phyloP scores from a whole-genome alignment of 768 basidiomycete species.

The Hypsizygus marmoreus region DNA sequence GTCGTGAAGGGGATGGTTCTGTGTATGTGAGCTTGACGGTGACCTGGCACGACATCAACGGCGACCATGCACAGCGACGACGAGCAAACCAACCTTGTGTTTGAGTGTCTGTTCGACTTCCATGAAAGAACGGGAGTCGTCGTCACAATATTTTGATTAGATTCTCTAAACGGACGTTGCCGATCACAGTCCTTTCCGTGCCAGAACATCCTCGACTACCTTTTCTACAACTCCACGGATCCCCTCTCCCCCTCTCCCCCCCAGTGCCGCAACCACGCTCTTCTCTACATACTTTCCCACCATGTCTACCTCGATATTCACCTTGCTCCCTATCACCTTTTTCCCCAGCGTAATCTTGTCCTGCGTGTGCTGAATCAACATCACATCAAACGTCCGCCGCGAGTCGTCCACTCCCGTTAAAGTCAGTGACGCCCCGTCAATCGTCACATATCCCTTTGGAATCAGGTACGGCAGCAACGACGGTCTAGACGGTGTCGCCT shows the following conservation, averaged over 20 bases:
- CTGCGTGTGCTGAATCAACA: constrained; percentile 96
- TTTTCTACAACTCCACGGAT: constrained; percentile 55
- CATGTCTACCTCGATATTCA: constrained; percentile 96
- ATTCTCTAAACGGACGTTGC: constrained; percentile 7
- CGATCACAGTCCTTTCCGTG: constrained; percentile 37
- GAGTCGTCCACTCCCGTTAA: constrained; percentile 75
- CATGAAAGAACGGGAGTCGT: neutral
- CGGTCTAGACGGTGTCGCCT: constrained; percentile 55
- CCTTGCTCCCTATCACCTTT: constrained; percentile 76
- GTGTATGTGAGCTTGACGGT: constrained; percentile 52
- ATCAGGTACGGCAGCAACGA: constrained; percentile 83
- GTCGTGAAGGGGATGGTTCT: constrained; percentile 28
- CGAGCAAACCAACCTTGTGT: constrained; percentile 43
- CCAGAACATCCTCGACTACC: constrained; percentile 57
- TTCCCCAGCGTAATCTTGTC: constrained; percentile 77
- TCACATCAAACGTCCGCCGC: constrained; percentile 73
- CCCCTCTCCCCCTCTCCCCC: constrained; percentile 51
- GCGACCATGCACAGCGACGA: neutral
- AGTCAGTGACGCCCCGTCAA: constrained; percentile 94
- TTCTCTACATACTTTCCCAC: constrained; percentile 91
- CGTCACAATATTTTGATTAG: constrained; percentile 4
- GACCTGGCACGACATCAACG: constrained; percentile 38
- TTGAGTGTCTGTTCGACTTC: constrained; percentile 30
- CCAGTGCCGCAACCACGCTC: constrained; percentile 71
- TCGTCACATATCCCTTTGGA: constrained; percentile 90